Conservation (phyloP, 192 early-diverging fungal species). For the Backusella macrospora region DNA sequence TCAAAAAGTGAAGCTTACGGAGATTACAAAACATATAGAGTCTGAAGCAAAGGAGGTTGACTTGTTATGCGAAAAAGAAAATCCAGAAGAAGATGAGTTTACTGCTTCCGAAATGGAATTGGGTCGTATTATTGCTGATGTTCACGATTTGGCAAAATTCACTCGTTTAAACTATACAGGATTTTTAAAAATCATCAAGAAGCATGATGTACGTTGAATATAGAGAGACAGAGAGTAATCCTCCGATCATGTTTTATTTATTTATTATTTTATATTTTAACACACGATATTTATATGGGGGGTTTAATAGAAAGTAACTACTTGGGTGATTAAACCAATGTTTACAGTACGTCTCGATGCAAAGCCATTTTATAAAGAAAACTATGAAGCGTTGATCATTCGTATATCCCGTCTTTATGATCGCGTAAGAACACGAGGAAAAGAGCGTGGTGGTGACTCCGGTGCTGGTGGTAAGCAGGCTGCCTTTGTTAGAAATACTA, state of each 20-base stretch:
- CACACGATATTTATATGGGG: neutral
- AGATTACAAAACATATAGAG: slow-evolving; percentile 72
- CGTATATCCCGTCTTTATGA: slow-evolving; percentile 84
- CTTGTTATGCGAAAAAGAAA: slow-evolving; percentile 44
- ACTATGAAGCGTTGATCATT: slow-evolving; percentile 90
- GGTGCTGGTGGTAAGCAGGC: slow-evolving; percentile 58
- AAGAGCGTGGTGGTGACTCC: slow-evolving; percentile 56
- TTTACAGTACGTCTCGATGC: slow-evolving; percentile 79
- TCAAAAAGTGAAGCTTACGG: slow-evolving; percentile 71
- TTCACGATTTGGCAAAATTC: slow-evolving; percentile 83
- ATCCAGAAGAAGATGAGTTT: slow-evolving; percentile 62
- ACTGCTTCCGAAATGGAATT: slow-evolving; percentile 68
- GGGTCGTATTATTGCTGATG: slow-evolving; percentile 74
- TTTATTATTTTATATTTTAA: neutral
- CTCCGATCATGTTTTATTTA: neutral
- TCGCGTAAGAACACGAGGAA: slow-evolving; percentile 73
- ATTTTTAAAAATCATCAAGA: slow-evolving; percentile 95
- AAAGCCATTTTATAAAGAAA: slow-evolving; percentile 83
- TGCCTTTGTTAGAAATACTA: slow-evolving; percentile 90
- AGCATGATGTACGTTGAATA: slow-evolving; percentile 77
- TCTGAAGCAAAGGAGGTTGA: slow-evolving; percentile 67
- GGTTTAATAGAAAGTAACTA: slow-evolving; percentile 80
- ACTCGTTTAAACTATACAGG: slow-evolving; percentile 83
- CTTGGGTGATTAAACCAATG: slow-evolving; percentile 78
- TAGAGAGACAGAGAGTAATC: neutral